Evolutionary conservation across 192 early-diverging fungal genomes (phyloP).

Genomic region (Pecoramyces ruminantium): DNA sequence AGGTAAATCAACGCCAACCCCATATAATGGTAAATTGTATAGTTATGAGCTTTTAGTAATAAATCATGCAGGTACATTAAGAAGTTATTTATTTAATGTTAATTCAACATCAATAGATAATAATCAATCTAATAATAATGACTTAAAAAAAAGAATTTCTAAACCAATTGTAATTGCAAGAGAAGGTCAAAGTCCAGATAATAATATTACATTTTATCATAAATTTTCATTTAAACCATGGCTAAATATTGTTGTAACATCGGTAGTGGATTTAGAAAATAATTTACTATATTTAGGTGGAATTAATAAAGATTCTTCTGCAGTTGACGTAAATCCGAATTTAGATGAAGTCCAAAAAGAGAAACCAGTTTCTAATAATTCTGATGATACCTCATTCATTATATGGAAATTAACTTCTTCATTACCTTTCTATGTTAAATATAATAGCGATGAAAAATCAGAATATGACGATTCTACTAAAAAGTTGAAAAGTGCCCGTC

Average conservation of each 20-base stretch:
- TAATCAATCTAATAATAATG: slow-evolving; percentile 5
- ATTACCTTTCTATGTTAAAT: background rate
- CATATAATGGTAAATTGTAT: slow-evolving; percentile 18
- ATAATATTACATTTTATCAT: slow-evolving; percentile 24
- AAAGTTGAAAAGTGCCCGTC: background rate
- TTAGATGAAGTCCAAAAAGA: background rate
- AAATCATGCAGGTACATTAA: slow-evolving; percentile 27
- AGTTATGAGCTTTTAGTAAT: slow-evolving; percentile 29
- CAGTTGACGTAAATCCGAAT: background rate
- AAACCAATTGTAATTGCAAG: slow-evolving; percentile 13
- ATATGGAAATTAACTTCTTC: background rate
- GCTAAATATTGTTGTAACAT: slow-evolving; percentile 20
- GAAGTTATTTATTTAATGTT: slow-evolving; percentile 33
- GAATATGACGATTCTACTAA: background rate
- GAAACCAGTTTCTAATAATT: background rate
- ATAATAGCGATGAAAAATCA: background rate
- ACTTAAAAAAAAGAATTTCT: slow-evolving; percentile 1
- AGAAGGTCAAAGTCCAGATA: slow-evolving; percentile 21
- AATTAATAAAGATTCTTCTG: background rate
- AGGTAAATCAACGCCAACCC: background rate
- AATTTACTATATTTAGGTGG: slow-evolving; percentile 24
- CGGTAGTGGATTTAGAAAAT: slow-evolving; percentile 13
- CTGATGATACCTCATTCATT: background rate
- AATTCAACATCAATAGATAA: slow-evolving; percentile 7
- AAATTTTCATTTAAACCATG: slow-evolving; percentile 23